Base-by-base conservation (phyloP, 2,329 filamentous ascomycete genomes). In the Tolypocladium inflatum region DNA sequence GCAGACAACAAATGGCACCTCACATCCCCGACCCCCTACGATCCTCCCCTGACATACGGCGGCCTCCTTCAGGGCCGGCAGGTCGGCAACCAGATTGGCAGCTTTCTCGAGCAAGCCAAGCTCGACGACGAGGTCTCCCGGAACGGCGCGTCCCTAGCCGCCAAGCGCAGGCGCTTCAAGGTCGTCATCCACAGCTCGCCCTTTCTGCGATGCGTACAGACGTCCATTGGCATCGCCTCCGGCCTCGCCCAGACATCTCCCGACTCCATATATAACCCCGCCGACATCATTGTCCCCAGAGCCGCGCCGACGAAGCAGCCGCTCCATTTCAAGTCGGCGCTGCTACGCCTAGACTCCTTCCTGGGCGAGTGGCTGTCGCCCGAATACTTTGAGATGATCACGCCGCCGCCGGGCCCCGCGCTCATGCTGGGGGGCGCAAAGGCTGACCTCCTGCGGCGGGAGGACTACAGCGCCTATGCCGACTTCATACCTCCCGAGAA, bases 1-100 rank as follows among this genome's bases (percentile, higher is more conserved):
- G 91, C 92, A 61, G 92, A 99, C 79, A 91, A 92, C 71, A 85
- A 90, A 72, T 99, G 94, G 94, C 91, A 97, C 72, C 81, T 96
- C 57, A 89, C 89, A 37, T 96, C 94, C 7, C 89, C 92, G 1
- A 92, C 91, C 7, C 94, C 94, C 2, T 99, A 97, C 78, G 93
- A 99, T 64, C 90, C 94, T 63, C 94, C 94, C 55, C 80, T 99
- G 59, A 96, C 92, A 3, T 97, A 97, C 70, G 90, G 90, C 64
- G 94, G 94, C 63, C 97, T 94, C 89, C 84, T 87, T 17, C 94
- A 97, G 73, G 87, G 89, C 57, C 86, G 89, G 65, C 84, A 87
- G 6, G 82, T 97, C 30, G 94, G 94, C 19, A 80, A 86, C 61
- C 86, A 91, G 60, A 97, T 99, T 62, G 88, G 85, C n/a, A 86